phyloP scores from a whole-genome alignment of 2,329 filamentous ascomycete species.

The Spiromastix sp. region DNA sequence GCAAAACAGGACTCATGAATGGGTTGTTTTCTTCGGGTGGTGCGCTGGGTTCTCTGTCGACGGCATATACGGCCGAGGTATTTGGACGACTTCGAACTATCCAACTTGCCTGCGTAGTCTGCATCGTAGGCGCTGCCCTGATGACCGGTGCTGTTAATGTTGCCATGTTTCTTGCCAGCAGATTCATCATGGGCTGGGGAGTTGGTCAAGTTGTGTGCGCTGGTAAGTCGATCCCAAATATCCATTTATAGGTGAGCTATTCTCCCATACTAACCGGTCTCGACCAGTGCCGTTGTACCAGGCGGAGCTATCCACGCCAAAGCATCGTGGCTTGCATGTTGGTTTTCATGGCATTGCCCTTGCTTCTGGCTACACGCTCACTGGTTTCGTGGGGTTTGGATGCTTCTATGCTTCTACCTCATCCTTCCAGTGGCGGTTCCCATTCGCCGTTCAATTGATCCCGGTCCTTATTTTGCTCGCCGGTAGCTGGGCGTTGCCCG shows the following conservation, averaged over 20 bases:
- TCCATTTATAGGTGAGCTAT: too few relatives aligned
- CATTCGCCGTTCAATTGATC: not conserved
- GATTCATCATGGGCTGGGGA: constrained; percentile 1
- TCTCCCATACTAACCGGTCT: too few relatives aligned
- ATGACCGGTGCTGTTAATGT: not conserved
- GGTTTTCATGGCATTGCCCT: not conserved
- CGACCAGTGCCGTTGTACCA: too few relatives aligned
- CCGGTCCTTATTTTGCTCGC: not conserved
- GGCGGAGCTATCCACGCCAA: too few relatives aligned
- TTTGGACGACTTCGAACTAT: not conserved
- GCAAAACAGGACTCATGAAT: not conserved
- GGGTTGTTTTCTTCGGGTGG: not conserved
- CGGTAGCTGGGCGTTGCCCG: not conserved
- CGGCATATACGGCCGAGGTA: not conserved
- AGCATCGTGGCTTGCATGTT: not conserved
- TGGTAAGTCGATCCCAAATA: not conserved
- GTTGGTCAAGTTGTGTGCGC: not conserved
- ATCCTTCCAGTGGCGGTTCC: constrained; percentile 1
- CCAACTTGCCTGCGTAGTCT: not conserved
- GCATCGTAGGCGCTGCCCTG: not conserved
- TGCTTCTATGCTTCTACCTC: not conserved
- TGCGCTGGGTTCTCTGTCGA: not conserved
- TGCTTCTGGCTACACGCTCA: not conserved
- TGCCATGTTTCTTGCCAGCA: not conserved
- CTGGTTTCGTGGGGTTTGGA: not conserved